These are phyloP conservation scores for Tetrapisispora fleetii DNA, from an alignment of 805 yeast species.

Conservation along the genomic window DNA sequence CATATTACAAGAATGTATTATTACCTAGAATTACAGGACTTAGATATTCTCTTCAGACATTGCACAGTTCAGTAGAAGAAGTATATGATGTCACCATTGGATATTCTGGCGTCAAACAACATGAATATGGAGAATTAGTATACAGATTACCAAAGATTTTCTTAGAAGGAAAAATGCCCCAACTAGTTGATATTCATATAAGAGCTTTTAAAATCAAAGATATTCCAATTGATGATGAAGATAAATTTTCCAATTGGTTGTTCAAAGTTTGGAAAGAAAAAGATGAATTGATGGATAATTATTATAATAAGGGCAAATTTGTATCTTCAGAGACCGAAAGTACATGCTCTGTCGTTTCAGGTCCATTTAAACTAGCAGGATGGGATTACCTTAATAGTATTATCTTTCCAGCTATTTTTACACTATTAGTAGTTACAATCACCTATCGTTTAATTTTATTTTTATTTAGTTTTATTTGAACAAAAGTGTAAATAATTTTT, in stretches of 20 bases:
- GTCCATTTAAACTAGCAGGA: conserved; percentile 15
- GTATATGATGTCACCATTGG: conserved; percentile 81
- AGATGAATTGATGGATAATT: conserved; percentile 59
- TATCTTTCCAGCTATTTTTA: neutral
- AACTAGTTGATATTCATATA: conserved; percentile 52
- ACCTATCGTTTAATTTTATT: neutral
- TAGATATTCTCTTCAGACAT: conserved; percentile 48
- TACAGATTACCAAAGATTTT: conserved; percentile 58
- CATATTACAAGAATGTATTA: conserved; percentile 51
- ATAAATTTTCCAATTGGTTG: conserved; percentile 73
- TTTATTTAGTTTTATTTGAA: neutral
- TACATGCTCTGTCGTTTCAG: conserved; percentile 11
- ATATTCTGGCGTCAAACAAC: conserved; percentile 56
- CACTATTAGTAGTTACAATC: neutral
- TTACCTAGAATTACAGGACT: conserved; percentile 82
- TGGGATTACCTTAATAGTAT: conserved; percentile 5
- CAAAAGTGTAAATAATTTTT: neutral
- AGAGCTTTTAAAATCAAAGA: conserved; percentile 46
- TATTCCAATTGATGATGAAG: conserved; percentile 49
- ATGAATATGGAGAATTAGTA: conserved; percentile 66
- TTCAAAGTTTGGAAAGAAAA: conserved; percentile 64
- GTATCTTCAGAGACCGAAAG: conserved; percentile 12
- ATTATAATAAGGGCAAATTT: conserved; percentile 47
- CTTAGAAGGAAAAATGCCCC: conserved; percentile 64
- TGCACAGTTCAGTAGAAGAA: conserved; percentile 42